phyloP scores from a whole-genome alignment of 371 early-diverging fungal genomes.

The Mortierella sp. region DNA sequence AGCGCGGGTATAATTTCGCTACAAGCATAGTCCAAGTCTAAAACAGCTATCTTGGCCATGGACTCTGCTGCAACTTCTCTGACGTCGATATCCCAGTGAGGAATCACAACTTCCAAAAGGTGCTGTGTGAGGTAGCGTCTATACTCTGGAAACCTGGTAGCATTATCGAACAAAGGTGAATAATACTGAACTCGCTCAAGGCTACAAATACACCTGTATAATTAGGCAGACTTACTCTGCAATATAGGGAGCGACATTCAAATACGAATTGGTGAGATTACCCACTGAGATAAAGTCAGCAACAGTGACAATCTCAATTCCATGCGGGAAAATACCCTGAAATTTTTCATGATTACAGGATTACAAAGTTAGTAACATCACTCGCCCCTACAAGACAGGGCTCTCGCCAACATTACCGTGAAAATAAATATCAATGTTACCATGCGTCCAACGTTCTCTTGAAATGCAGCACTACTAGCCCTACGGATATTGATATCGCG shows the following conservation, averaged over 20 bases:
- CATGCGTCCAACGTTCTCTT: slow-evolving; percentile 96
- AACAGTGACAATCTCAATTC: slow-evolving; percentile 89
- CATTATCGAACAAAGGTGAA: neutral
- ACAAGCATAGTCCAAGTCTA: slow-evolving; percentile 71
- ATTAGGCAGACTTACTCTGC: slow-evolving; percentile 69
- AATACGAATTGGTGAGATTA: slow-evolving; percentile 79
- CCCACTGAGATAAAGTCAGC: slow-evolving; percentile 95
- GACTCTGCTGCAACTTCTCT: slow-evolving; percentile 83
- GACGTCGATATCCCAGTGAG: slow-evolving; percentile 91
- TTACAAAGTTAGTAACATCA: neutral
- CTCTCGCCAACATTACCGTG: neutral
- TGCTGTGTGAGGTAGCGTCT: slow-evolving; percentile 79
- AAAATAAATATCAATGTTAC: slow-evolving; percentile 56
- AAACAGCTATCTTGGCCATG: slow-evolving; percentile 69
- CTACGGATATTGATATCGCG: slow-evolving; percentile 95
- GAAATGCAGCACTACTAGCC: slow-evolving; percentile 97
- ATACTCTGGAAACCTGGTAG: slow-evolving; percentile 79
- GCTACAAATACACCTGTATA: neutral
- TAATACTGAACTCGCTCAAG: neutral
- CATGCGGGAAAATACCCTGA: slow-evolving; percentile 91
- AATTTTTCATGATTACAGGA: neutral
- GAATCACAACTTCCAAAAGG: slow-evolving; percentile 67
- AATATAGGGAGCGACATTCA: slow-evolving; percentile 75
- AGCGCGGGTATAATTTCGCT: slow-evolving; percentile 62
- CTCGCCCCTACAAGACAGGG: neutral